Conservation (phyloP, 306 rosid species). For the Rubus idaeus region DNA sequence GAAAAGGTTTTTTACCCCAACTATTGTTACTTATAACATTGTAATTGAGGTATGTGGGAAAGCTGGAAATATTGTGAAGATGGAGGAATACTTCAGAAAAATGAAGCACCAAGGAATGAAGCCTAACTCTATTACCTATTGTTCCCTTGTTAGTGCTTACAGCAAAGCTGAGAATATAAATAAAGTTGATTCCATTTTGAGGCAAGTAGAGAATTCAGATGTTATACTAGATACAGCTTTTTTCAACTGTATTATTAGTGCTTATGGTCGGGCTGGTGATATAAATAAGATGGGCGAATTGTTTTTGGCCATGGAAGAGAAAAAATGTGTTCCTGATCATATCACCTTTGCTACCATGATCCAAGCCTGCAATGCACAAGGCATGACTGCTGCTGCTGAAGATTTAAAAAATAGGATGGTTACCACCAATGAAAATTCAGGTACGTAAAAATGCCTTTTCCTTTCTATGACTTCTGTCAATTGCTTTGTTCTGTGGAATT, state of each 20-base stretch:
- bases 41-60: conserved; percentile 76
- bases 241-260: conserved; percentile 70
- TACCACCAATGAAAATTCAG: conserved; percentile 36
- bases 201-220: conserved; percentile 80
- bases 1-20: conserved; percentile 63
- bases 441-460: conserved; percentile 32
- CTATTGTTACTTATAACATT: conserved; percentile 74
- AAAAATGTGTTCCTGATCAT: conserved; percentile 62
- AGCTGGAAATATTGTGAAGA: conserved; percentile 63
- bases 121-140: conserved; percentile 76
- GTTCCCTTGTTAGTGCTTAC: conserved; percentile 81
- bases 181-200: conserved; percentile 69
- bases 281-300: conserved; percentile 56
- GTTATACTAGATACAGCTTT: conserved; percentile 74
- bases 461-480: background rate
- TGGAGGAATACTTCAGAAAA: conserved; percentile 60
- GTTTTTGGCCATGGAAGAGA: conserved; percentile 69
- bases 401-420: conserved; percentile 52
- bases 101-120: conserved; percentile 86
- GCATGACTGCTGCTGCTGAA: conserved; percentile 72
- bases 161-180: conserved; percentile 54
- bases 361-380: conserved; percentile 59
- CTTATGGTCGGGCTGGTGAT: conserved; percentile 72
- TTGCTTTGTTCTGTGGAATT: background rate
- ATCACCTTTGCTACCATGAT: conserved; percentile 70